Base-by-base conservation (phyloP, 169 alveolate genomes). In the Cryptosporidium baileyi region DNA sequence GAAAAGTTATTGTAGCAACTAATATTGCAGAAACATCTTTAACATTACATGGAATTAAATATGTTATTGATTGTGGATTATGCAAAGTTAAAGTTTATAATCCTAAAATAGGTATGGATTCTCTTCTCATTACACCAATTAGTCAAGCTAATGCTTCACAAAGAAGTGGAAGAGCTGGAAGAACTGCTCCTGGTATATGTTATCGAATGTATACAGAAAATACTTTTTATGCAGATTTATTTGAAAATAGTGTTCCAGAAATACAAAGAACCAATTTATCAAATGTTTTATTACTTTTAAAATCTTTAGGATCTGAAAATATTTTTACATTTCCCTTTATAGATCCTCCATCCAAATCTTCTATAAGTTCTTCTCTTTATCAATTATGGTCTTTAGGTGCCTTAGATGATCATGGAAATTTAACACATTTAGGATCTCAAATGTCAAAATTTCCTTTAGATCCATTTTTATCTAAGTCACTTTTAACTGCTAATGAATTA, bases 151-250 rank as follows among this genome's bases (percentile, higher is more conserved):
- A 97, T 90, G 99, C 99, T 5, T 96, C 97, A 88, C 98, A 99
- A 89, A 92, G 99, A 52, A 93, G 98, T 30, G 99, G 99, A n/a
- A 95, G 99, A 85, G 99, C 99, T 0, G 99, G 99, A 2, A 94
- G 99, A 79, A 97, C 99, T 0, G 98, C 98, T 0, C 99, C 99
- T 28, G 99, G 99, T 38, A 90, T 95, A 36, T 98, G 99, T 88
- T 98, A 94, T 90, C 95, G 99, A 54, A 91, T 99, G 80, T 99
- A 99, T 91, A 97, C 99, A 1, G 99, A 98, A 92, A 92, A 96
- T 32, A 96, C 98, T 24, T 96, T 82, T 92, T 88, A 93, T 62
- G 92, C 96, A 59, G 99, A 99, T 89, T 93, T 99, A 95, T 93
- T 96, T 60, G 99, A 96, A 88, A 96, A 95, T 92, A 97, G 95